phyloP scores from a whole-genome alignment of 1,284 basidiomycete species.

The Apiotrichum sp. region DNA sequence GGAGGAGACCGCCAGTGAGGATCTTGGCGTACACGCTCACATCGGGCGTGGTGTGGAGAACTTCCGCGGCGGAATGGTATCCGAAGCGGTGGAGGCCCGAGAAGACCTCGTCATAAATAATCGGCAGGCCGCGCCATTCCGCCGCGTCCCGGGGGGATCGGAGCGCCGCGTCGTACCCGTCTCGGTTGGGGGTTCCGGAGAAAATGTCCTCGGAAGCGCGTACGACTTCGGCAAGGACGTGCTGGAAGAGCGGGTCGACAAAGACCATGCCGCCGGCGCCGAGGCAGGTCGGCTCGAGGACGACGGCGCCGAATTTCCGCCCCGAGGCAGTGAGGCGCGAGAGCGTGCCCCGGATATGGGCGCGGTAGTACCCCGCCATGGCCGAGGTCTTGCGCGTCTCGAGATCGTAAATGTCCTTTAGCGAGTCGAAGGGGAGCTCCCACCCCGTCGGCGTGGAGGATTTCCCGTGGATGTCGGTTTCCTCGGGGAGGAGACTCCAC shows the following conservation, averaged over 20 bases:
- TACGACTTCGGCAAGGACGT: constrained; percentile 74
- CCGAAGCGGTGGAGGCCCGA: constrained; percentile 84
- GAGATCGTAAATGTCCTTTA: constrained; percentile 70
- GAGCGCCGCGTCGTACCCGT: neutral
- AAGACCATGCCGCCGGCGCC: constrained; percentile 97
- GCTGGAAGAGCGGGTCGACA: constrained; percentile 94
- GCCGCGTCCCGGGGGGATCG: neutral
- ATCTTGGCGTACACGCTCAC: constrained; percentile 91
- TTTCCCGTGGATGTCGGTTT: constrained; percentile 4
- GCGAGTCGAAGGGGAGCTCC: constrained; percentile 47
- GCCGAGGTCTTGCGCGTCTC: constrained; percentile 56
- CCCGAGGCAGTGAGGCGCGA: constrained; percentile 49
- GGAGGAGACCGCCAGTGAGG: constrained; percentile 86
- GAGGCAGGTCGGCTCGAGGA: constrained; percentile 88
- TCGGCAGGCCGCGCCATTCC: constrained; percentile 67
- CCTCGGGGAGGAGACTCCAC: constrained; percentile 29
- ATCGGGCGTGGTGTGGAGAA: constrained; percentile 72
- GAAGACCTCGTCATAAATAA: constrained; percentile 97
- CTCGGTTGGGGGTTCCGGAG: constrained; percentile 14
- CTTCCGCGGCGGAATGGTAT: constrained; percentile 57
- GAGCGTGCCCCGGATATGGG: constrained; percentile 57
- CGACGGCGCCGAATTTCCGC: constrained; percentile 59
- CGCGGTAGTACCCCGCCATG: constrained; percentile 62
- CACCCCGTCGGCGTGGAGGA: constrained; percentile 14
- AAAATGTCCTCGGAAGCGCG: constrained; percentile 54